phyloP scores from a whole-genome alignment of 805 yeast genomes.

The Alloascoidea hylecoeti region DNA sequence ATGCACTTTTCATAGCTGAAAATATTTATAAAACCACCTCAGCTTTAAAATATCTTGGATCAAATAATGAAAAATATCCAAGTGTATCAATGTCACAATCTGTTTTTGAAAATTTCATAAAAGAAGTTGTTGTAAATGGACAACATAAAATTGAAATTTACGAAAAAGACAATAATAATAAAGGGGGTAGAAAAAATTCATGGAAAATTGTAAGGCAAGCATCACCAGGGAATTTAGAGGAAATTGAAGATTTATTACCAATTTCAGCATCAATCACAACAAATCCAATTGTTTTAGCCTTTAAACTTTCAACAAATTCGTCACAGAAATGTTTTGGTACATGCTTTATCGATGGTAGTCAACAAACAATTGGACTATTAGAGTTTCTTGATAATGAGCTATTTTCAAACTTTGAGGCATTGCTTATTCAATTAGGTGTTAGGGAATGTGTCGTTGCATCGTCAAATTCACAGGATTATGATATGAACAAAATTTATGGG shows the following conservation, averaged over 20 bases:
- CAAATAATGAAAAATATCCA: conserved; percentile 29
- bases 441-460: conserved; percentile 65
- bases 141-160: conserved; percentile 76
- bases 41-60: conserved; percentile 42
- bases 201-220: conserved; percentile 27
- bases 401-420: conserved; percentile 73
- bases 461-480: conserved; percentile 30
- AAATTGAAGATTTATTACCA: conserved; percentile 55
- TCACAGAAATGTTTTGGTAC: conserved; percentile 54
- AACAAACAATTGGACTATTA: conserved; percentile 49
- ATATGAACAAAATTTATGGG: conserved; percentile 48
- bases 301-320: conserved; percentile 24
- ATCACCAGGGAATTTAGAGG: conserved; percentile 83
- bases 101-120: conserved; percentile 51
- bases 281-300: conserved; percentile 39
- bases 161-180: conserved; percentile 25
- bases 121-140: conserved; percentile 50
- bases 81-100: conserved; percentile 72
- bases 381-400: conserved; percentile 84
- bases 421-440: conserved; percentile 78
- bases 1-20: conserved; percentile 77
- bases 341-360: conserved; percentile 63
- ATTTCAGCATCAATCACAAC: conserved; percentile 26
- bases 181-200: conserved; percentile 35
- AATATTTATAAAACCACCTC: conserved; percentile 71